phyloP scores from a whole-genome alignment of 1,139 yeast species.

The Magnusiomyces paraingens region DNA sequence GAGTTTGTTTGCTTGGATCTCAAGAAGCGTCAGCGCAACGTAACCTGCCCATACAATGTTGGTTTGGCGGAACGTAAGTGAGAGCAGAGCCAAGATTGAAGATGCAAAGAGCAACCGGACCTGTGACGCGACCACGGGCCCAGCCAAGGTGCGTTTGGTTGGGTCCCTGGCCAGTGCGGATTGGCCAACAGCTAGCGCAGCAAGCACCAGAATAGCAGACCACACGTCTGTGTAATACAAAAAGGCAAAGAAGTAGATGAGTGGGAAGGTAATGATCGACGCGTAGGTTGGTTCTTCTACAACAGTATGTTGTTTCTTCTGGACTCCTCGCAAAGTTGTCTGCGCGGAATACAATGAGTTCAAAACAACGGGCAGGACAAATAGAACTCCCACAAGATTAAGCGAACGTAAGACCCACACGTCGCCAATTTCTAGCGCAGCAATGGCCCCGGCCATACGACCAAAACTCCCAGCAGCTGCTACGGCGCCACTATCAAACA shows the following conservation, averaged over 20 bases:
- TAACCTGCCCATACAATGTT: constrained; percentile 81
- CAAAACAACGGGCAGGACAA: constrained; percentile 44
- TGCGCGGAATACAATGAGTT: constrained; percentile 14
- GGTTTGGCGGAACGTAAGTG: constrained; percentile 76
- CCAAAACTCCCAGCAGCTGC: too few relatives aligned
- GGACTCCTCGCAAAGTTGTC: constrained; percentile 10
- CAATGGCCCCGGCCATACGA: neutral
- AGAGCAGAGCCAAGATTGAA: constrained; percentile 24
- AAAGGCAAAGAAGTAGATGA: constrained; percentile 63
- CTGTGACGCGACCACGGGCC: constrained; percentile 4
- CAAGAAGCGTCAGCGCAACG: constrained; percentile 30
- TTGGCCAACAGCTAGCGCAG: constrained; percentile 39
- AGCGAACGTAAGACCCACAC: constrained; percentile 45
- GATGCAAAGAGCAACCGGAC: constrained; percentile 11
- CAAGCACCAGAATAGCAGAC: constrained; percentile 67
- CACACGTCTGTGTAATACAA: constrained; percentile 90
- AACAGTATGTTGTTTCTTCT: constrained; percentile 21
- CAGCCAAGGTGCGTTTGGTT: constrained; percentile 8
- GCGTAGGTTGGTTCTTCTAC: constrained; percentile 42
- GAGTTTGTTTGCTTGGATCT: too few relatives aligned
- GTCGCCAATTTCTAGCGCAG: neutral
- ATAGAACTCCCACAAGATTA: constrained; percentile 57
- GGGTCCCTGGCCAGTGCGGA: neutral
- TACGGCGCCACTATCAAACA: too few relatives aligned
- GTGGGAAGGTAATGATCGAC: constrained; percentile 44